Base-by-base conservation (phyloP, 192 early-diverging fungal species). In the Mortierella hygrophila region DNA sequence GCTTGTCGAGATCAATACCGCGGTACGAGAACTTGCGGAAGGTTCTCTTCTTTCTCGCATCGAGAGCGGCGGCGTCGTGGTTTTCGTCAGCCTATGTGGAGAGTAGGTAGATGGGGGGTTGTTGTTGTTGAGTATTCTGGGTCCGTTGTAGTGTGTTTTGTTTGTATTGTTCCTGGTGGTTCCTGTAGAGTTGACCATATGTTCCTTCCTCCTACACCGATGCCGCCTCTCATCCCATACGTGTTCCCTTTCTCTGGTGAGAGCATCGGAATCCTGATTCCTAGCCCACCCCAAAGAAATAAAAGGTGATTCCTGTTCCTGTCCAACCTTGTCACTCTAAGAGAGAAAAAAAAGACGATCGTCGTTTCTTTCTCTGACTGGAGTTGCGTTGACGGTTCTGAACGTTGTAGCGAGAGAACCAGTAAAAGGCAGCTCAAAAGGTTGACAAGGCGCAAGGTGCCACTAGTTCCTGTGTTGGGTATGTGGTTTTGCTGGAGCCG, bases 11-110 rank as follows among this genome's bases (percentile, higher is more conserved):
- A 91, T 99, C 97, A 80, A 98, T 93, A 80, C 98, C 98, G 89
- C 98, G 97, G 97, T 95, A 99, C 90, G 96, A 94, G 94, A 97
- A 99, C 93, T 97, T 99, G 90, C 96, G 93, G 96, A 99, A 99
- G 83, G 96, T 96, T 88, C 98, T 91, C 93, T 96, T 97, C 94
- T 95, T 97, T 89, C 95, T 88, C 35, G 75, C 72, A 54, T 89
- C 88, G 70, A 81, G 46, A 68, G 84, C 84, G 60, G 84, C 84
- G 70, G 69, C 84, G 76, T 86, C 84, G 77, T 86, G 79, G 84
- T 86, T 71, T 86, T 86, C 84, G 84, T 86, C 84, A 81, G 84
- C 84, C 84, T 86, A 85, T 42, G 37, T 46, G 37, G 18, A 20
- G 7, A 32, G 18, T 52, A 52, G 49, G 49, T 52, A 15, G 44